Evolutionary conservation across 176 grass and related monocot genomes (phyloP), one percentile per base, ranked within the genome.

Genomic region (Bonia amplexicaulis): DNA sequence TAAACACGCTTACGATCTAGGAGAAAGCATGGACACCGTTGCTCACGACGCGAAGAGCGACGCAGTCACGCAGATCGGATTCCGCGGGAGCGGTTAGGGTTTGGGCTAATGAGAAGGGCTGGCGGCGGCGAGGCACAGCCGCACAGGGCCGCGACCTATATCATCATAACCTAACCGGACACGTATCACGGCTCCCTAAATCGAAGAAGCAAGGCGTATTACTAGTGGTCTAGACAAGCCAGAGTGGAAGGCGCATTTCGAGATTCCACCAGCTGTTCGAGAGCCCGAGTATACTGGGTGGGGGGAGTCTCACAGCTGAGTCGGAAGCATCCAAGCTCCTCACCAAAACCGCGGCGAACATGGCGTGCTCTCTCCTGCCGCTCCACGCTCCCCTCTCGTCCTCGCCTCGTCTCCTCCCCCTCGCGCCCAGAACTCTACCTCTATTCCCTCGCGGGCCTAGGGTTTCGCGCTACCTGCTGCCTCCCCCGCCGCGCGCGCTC

Each of bases 331-430:
- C 80, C 12, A 23, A 7, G 10, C 15, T 66, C 48, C 25, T 20
- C 17, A 33, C 64, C 64, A 58, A 69, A 52, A 47, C n/a, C 8
- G 15, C 20, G 68, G 25, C 67, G 67, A 16, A 27, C 76, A 97
- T 97, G 95, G 95, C 86, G 44, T 82, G 55, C 27, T 51, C 46
- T 68, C 86, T 90, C 64, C 79, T 75, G 55, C 84, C 86, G 61
- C 90, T 85, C 72, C 67, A 44, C 22, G 62, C 49, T 19, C 14
- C 41, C 35, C 16, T 10, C 65, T 37, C 63, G 39, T 7, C 79
- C 59, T 26, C 74, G 70, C 76, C 78, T 26, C 74, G 77, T 23
- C 20, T 88, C 73, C 82, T 37, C 52, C 53, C 78, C 55, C 20
- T 70, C 55, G 42, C 64, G 2, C 25, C 62, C 31, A 39, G 20